Evolutionary conservation across 2,329 filamentous ascomycete genomes (phyloP), one percentile per base, ranked within the genome.

Genomic region (Hypomyces rosellus): DNA sequence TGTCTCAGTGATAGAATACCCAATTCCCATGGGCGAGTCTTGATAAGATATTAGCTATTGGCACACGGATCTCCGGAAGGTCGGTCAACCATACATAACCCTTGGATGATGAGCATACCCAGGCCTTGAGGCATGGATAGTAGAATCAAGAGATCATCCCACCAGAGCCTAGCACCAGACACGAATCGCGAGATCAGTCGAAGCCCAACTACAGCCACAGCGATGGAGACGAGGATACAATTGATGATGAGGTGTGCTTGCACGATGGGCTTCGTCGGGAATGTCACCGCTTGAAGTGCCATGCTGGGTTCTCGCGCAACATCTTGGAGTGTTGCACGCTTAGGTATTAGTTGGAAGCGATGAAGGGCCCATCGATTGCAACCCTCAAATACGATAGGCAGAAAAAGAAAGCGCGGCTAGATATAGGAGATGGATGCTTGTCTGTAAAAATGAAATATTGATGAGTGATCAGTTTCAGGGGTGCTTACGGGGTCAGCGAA

Each of bases 71-170:
- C 9, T 30, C 9, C 4, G 9, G 25, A 6, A 30, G 8, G 25
- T 30, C 8, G 8, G 25, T 7, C 9, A 30, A 30, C 9, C 63
- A 59, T 55, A 66, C 65, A 62, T 18, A 64, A 16, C 13, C 61
- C 64, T 50, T 67, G 61, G 14, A 65, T 62, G 7, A 61, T 40
- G 25, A 66, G 41, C 59, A 66, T 63, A 22, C 49, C 55, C 14
- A 67, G 41, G 25, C 55, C 60, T 50, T 61, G 64, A 16, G 65
- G 65, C 54, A 68, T 41, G 12, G 67, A 60, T 33, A 64, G 20
- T 1, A 67, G 41, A 42, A 69, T 67, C n/a, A 71, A 57, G 50
- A 62, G 65, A 54, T 71, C 69, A 57, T 72, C 69, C 57, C 58
- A 62, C 40, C 65, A 62, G n/a, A 69, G 53, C n/a, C 56, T 57